These are phyloP conservation scores for Cryphonectria japonica DNA, from an alignment of 2,329 filamentous ascomycete genomes.

Conservation along the genomic window DNA sequence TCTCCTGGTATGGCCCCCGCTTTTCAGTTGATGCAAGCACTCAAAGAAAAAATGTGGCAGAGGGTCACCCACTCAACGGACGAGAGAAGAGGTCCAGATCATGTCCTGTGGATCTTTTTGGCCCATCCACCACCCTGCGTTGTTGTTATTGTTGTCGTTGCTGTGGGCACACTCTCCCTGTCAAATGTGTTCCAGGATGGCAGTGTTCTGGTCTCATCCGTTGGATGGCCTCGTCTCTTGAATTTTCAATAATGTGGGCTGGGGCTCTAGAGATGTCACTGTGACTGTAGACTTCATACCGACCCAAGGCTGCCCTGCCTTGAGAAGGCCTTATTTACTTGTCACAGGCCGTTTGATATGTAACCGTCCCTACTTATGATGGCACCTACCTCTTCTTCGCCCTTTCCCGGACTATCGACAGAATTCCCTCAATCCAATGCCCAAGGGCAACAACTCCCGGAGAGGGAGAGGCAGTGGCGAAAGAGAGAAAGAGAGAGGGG, in stretches of 20 bases:
- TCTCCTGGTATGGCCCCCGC: neutral
- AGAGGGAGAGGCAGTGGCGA: neutral
- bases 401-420: neutral
- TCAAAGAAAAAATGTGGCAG: neutral
- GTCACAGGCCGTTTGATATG: neutral
- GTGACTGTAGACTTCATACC: neutral
- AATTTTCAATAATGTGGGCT: neutral
- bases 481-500: neutral
- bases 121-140: neutral
- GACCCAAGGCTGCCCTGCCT: neutral
- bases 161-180: neutral
- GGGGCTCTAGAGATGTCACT: neutral
- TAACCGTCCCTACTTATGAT: neutral
- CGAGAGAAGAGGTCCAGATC: neutral
- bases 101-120: neutral
- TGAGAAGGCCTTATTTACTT: neutral
- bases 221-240: neutral
- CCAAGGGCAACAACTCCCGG: neutral
- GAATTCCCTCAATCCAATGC: neutral
- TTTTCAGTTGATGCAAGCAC: conserved; percentile 1
- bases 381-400: conserved; percentile 38
- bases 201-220: neutral
- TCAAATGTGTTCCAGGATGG: neutral
- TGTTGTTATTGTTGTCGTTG: neutral
- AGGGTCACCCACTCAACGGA: neutral